Base-by-base conservation (phyloP, 805 yeast species). In the Lipomyces starkeyi region DNA sequence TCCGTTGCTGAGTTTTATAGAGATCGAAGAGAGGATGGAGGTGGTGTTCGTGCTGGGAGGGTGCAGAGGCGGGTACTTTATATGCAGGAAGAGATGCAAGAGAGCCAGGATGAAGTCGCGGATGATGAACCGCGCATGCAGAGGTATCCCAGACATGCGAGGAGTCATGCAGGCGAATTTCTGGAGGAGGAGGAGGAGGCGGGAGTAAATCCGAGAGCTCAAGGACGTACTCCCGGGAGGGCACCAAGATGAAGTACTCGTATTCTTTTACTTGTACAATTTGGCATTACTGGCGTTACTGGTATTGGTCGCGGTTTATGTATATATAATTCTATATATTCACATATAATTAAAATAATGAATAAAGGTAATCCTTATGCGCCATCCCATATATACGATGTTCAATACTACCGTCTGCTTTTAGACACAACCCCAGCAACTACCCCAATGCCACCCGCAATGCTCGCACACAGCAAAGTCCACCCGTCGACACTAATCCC, bases 1-100 rank as follows among this genome's bases (percentile, higher is more conserved):
- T 66, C 71, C 34, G 70, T 66, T 25, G 65, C 70, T 1, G 71
- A 66, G 58, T 68, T 54, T 53, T 66, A 40, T 34, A 52, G 69
- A 14, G 69, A 68, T 20, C 67, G 71, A n/a, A 43, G 62, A 34
- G 71, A 68, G 40, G 70, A 66, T 22, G 56, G 56, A 7, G 59
- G 62, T 3, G 49, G 49, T 43, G 49, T 43, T 43, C 49, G 49
- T 8, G 49, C 32, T 61, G 34, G 34, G 7, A 35, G 40, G 53
- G 56, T 25, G 32, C 56, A 27, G 56, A 53, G 56, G 34, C 56
- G 56, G 32, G 56, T 25, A 1, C n/a, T 13, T 13, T 22, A 53
- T 25, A 13, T 25, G 56, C 32, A 53, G 34, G 56, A 25, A 3
- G 56, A 53, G 32, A 27, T 17, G 32, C 56, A n/a, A n/a, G 32